These are phyloP conservation scores for Rhododendron kiyosumense DNA, from an alignment of 148 eudicot genomes.

Conservation along the genomic window DNA sequence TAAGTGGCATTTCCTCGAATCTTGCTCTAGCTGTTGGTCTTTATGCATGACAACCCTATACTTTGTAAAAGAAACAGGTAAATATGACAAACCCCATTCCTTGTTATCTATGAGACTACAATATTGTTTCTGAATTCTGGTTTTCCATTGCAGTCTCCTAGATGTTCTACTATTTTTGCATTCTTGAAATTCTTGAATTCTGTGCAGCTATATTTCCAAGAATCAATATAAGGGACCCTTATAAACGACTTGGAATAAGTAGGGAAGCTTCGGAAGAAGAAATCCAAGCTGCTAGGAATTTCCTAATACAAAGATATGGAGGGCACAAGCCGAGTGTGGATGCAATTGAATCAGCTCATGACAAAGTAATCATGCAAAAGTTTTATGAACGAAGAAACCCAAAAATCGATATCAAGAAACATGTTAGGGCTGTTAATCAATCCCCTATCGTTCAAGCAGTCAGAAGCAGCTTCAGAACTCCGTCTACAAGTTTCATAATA, in stretches of 20 bases:
- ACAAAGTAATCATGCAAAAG: constrained; percentile 86
- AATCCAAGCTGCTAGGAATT: constrained; percentile 87
- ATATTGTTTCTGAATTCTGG: neutral
- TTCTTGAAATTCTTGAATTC: neutral
- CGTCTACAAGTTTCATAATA: constrained; percentile 59
- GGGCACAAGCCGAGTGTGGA: constrained; percentile 88
- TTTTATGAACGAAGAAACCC: constrained; percentile 84
- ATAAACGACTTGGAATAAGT: constrained; percentile 90
- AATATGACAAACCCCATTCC: neutral
- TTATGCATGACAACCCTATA: neutral
- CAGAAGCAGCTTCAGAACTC: constrained; percentile 69
- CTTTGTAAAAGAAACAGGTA: neutral
- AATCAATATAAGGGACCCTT: constrained; percentile 79
- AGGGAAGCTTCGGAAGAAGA: constrained; percentile 90
- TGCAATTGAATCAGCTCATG: constrained; percentile 94
- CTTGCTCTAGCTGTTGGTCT: neutral
- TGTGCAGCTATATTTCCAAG: constrained; percentile 80
- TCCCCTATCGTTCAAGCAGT: constrained; percentile 66
- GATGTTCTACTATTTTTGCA: neutral
- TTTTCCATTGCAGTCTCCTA: constrained; percentile 7
- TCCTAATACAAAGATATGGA: constrained; percentile 75
- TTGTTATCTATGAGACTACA: neutral
- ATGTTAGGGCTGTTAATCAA: constrained; percentile 71
- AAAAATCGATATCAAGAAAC: constrained; percentile 69
- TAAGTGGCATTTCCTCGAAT: neutral